phyloP scores from a whole-genome alignment of 2,329 filamentous ascomycete species.

The Botrytis elliptica region DNA sequence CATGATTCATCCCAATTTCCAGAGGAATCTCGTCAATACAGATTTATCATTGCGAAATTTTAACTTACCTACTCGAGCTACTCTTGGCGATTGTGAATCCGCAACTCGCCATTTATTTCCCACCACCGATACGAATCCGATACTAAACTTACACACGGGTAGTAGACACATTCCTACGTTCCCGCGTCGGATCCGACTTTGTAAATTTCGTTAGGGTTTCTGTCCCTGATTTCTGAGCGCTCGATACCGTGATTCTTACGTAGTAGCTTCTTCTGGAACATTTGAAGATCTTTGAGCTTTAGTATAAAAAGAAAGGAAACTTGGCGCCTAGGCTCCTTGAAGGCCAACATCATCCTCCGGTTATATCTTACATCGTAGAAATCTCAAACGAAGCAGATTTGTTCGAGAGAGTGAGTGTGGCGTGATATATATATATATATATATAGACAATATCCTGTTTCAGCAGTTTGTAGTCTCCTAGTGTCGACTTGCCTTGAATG shows the following conservation, averaged over 20 bases:
- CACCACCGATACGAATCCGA: background rate
- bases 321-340: background rate
- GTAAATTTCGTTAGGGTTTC: background rate
- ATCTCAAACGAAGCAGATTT: no score
- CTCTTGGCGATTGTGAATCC: background rate
- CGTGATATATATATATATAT: background rate
- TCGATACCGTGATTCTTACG: background rate
- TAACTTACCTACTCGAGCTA: background rate
- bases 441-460: background rate
- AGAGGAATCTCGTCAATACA: background rate
- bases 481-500: background rate
- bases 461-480: background rate
- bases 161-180: background rate
- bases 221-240: background rate
- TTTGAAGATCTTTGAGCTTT: background rate
- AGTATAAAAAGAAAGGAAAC: background rate
- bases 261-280: background rate
- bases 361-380: background rate
- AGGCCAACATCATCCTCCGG: no score
- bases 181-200: background rate
- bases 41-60: background rate
- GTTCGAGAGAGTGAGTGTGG: background rate
- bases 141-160: background rate
- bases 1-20: background rate
- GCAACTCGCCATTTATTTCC: background rate